Base-by-base conservation (phyloP, 306 rosid species). In the Glycine soja region DNA sequence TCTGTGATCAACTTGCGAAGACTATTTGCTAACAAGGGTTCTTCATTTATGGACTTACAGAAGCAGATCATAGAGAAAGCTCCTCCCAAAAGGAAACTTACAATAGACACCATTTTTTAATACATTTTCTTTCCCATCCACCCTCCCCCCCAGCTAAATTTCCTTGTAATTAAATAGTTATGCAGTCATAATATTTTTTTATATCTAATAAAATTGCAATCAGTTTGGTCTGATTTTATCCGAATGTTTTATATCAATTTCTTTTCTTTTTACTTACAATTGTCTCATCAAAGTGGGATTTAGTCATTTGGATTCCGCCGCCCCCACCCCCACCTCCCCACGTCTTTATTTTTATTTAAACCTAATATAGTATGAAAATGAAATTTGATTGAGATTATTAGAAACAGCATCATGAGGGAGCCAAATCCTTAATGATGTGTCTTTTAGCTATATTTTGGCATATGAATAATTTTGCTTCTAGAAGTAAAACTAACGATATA, bases 1-100 rank as follows among this genome's bases (percentile, higher is more conserved):
- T 96, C 99, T 0, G 98, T 96, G 78, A 96, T 96, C 87, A 96
- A 96, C 91, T 86, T 96, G 24, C 76, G 99, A 77, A 93, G 99
- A 89, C 80, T 96, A 75, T 96, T 96, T 79, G 99, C 97, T 5
- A 90, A 93, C 82, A 93, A 84, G 70, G 99, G 99, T 45, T 89
- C 93, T 8, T 89, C 97, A 34, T 96, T 96, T 81, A 96, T 93
- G 98, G 98, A 96, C 81, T 70, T 88, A 82, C 97, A 93, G 84
- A 89, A 92, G 85, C 97, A 96, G 86, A 84, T 84, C 52, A 76
- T 85, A 73, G 97, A 96, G 86, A 89, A 89, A 81, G 82, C 89
- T 83, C 99, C 98, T 11, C 88, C 93, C 0, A 92, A 89, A 68
- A 90, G 98, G 88, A 96, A 89, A 85, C 97, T 96, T 73, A 87